Evolutionary conservation across 2,329 filamentous ascomycete genomes (phyloP), one percentile per base, ranked within the genome.

Genomic region (Aureobasidium sp.): DNA sequence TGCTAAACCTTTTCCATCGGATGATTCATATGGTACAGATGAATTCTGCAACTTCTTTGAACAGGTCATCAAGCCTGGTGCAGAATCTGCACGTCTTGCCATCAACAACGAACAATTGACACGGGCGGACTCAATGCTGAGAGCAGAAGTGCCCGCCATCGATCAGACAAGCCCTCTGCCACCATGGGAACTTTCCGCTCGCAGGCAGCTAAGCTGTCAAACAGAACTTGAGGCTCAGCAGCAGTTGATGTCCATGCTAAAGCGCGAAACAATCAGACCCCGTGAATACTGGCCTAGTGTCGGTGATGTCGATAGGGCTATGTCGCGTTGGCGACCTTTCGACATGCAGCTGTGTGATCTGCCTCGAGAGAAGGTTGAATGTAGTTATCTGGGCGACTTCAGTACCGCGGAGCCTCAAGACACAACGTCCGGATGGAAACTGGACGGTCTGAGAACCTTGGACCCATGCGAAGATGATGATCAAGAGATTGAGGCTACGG

Each of bases 71-170:
- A 68, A 68, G 35, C 71, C 74, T 17, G 62, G 75, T 15, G 77
- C 73, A 3, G 67, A 72, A 35, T 67, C 75, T 35, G 74, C 70
- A 3, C 69, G 74, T 3, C 62, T 67, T 15, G 69, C 66, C 19
- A 48, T 77, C 2, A 71, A 75, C n/a, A 72, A 76, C 37, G 80
- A 82, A 64, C 72, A 75, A 58, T 70, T 82, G 2, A 72, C 72
- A 9, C 77, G 77, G 63, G 71, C 75, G 12, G 79, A 81, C 63
- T 78, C 79, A 0, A 79, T 74, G 4, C 72, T 74, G 54, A 75
- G 81, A 42, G 75, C 82, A 1, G 67, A 75, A n/a, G 74, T 83
- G 5, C 81, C 81, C 0, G 31, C 70, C 0, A 68, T 85, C 63
- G 77, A 79, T 31, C 75, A 78, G 39, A 70, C 73, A 0, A 64